Evolutionary conservation across 176 grass and related monocot species (phyloP).

Genomic region (bread wheat (Triticum aestivum)): DNA sequence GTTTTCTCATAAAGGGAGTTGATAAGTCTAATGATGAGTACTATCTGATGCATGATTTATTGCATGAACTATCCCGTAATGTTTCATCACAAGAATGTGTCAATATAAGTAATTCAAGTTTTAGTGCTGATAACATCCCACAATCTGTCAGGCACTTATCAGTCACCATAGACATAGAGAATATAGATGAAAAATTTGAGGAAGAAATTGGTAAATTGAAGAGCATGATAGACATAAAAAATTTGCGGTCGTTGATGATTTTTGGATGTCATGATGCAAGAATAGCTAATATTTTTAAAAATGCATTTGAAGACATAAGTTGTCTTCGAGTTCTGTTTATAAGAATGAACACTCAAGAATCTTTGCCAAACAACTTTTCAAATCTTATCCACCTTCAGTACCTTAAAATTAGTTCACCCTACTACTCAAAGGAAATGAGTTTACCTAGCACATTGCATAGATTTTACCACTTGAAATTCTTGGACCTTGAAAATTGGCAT

Average conservation of each 20-base stretch:
- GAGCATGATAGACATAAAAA: background rate
- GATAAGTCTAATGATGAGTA: background rate
- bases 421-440: accelerated
- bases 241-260: background rate
- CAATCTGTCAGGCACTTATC: background rate
- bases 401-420: background rate
- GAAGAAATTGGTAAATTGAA: background rate
- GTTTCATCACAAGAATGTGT: background rate
- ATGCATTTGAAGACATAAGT: background rate
- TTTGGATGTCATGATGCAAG: background rate
- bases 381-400: background rate
- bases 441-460: background rate
- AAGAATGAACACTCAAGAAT: background rate
- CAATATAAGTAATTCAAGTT: background rate
- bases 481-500: background rate
- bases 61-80: background rate
- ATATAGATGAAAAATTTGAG: background rate
- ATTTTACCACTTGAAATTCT: background rate
- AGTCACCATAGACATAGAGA: background rate
- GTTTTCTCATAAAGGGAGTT: too few species aligned
- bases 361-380: background rate
- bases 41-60: background rate
- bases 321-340: background rate
- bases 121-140: background rate
- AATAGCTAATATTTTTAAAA: background rate